phyloP scores from a whole-genome alignment of 2,329 filamentous ascomycete genomes.

The Penicillium brasilianum region DNA sequence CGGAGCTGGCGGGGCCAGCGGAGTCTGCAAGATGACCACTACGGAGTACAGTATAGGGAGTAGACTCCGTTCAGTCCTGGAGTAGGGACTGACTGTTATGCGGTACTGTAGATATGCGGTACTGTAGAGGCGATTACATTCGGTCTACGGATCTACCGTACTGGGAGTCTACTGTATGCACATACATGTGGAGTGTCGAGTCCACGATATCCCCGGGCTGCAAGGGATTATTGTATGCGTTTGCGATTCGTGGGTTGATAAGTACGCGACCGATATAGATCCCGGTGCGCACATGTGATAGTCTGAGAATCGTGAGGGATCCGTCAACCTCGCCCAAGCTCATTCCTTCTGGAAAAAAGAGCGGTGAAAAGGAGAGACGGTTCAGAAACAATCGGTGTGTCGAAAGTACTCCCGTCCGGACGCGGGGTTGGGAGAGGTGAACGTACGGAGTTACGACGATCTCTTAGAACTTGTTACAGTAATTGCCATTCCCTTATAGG shows the following conservation, averaged over 20 bases:
- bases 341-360: neutral
- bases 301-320: neutral
- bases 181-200: neutral
- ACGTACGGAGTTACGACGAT: no score
- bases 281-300: neutral
- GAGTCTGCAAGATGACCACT: neutral
- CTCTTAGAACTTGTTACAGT: no score
- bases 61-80: no score
- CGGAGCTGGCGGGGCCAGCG: conserved; percentile 1
- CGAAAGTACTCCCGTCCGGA: neutral
- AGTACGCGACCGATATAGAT: neutral
- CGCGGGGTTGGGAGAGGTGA: no score
- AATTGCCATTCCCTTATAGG: no score
- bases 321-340: neutral
- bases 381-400: conserved; percentile 5
- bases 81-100: no score
- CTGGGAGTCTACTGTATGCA: neutral
- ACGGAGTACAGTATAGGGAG: neutral
- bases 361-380: neutral
- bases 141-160: no score
- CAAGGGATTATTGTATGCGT: neutral
- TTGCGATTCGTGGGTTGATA: neutral
- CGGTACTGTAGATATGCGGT: no score
- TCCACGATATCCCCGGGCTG: neutral
- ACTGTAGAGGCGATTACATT: no score